These are phyloP conservation scores for Bacidia gigantensis DNA, from an alignment of 495 filamentous ascomycete species.

Conservation along the genomic window DNA sequence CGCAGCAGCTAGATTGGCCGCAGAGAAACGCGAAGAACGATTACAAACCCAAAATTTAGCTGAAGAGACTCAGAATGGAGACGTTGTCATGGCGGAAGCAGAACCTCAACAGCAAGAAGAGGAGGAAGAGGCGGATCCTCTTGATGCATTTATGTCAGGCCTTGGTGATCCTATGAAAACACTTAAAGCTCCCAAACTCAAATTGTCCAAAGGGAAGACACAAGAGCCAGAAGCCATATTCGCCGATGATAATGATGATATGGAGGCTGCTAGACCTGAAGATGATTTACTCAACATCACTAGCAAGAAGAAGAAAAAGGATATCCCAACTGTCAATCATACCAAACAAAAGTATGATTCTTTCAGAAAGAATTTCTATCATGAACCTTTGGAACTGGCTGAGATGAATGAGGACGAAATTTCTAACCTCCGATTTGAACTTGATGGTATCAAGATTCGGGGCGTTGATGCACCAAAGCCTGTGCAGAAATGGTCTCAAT, in stretches of 20 bases:
- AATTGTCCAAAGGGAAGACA: conserved; percentile 32
- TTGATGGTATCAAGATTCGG: conserved; percentile 88
- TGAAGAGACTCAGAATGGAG: conserved; percentile 31
- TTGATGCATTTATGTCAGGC: conserved; percentile 91
- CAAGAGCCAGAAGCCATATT: conserved; percentile 75
- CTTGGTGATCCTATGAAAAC: conserved; percentile 43
- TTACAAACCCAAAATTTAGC: conserved; percentile 39
- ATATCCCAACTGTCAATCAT: conserved; percentile 77
- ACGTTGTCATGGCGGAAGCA: conserved; percentile 32
- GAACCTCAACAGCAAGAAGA: conserved; percentile 27
- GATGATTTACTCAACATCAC: conserved; percentile 80
- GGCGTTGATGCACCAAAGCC: conserved; percentile 82
- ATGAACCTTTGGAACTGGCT: conserved; percentile 69
- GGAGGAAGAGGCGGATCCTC: conserved; percentile 73
- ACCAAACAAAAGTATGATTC: conserved; percentile 68
- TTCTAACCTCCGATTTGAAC: conserved; percentile 63
- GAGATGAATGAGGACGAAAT: conserved; percentile 80
- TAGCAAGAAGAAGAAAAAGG: conserved; percentile 92
- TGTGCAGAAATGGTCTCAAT: conserved; percentile 93
- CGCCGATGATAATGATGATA: conserved; percentile 63
- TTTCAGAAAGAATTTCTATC: conserved; percentile 89
- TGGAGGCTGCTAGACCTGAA: conserved; percentile 57
- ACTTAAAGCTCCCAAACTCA: conserved; percentile 26
- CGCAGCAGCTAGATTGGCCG: conserved; percentile 68
- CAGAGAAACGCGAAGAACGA: conserved; percentile 59